Evolutionary conservation across 371 early-diverging fungal genomes (phyloP), one percentile per base, ranked within the genome.

Genomic region (Syncephalastrum monosporum): DNA sequence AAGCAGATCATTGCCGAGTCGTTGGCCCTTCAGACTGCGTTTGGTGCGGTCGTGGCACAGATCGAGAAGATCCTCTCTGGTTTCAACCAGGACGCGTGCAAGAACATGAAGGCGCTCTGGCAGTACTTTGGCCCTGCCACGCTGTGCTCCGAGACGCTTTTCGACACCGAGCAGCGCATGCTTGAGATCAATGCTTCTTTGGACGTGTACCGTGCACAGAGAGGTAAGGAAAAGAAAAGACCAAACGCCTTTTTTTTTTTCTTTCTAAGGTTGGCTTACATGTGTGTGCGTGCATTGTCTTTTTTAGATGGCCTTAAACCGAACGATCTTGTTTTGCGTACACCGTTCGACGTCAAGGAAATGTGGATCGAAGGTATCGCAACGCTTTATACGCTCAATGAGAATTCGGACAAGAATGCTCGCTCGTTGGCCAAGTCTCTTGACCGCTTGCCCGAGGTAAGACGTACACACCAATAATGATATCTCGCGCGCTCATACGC

Each of bases 311-410:
- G 57, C 2, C 51, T 71, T n/a, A 43, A 10, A 10, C 57, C 70
- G 0, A 63, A 59, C 24, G 63, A 71, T 48, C 47, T 68, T 19
- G 65, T 74, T 2, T 56, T 79, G 47, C 64, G 58, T 49, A 51
- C 70, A 27, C 74, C 73, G 47, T 41, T 65, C 1, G 85, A 82
- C 44, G 62, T 80, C 42, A 91, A 88, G 70, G 69, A 73, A 29
- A 79, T 82, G 5, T 56, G 91, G 17, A 66, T 90, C n/a, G 91
- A 92, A 58, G 91, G 84, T 2, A 67, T 86, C 33, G 84, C 91
- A 6, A 90, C 91, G 0, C 64, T 92, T 17, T 88, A 89, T 66
- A 87, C 83, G 53, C 77, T 89, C 5, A 84, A 89, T 57, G 83
- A 87, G 51, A 76, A 74, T 16, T 64, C 77, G 21, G 69, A 72